Conservation (phyloP, 768 basidiomycete species). For the Hygrocybe punicea region DNA sequence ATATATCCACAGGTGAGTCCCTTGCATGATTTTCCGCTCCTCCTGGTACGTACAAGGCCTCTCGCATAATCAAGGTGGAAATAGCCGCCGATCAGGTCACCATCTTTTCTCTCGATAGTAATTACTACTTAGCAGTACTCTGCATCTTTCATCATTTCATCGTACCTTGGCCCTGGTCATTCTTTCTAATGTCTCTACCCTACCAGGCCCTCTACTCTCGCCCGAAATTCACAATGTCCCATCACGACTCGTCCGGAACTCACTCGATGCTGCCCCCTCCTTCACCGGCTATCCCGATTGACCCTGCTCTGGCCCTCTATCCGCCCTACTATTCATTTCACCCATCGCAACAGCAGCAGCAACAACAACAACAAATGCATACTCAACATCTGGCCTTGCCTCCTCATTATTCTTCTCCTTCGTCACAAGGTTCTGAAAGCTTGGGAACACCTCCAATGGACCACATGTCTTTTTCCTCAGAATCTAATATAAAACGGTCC, state of each 20-base stretch:
- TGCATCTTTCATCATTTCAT: no score
- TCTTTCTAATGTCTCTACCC: no score
- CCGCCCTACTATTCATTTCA: constrained; percentile 62
- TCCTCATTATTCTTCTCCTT: constrained; percentile 68
- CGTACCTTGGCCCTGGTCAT: no score
- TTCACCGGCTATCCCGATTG: constrained; percentile 62
- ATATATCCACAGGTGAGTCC: no score
- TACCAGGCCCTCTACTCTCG: no score
- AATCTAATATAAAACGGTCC: constrained; percentile 65
- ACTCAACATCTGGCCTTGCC: constrained; percentile 55
- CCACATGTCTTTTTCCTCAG: constrained; percentile 48
- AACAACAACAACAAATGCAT: constrained; percentile 36
- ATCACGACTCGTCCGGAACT: constrained; percentile 41
- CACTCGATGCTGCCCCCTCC: constrained; percentile 54
- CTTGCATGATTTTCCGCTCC: no score
- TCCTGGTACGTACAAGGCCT: no score
- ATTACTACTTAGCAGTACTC: no score
- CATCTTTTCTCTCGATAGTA: no score
- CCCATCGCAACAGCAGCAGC: constrained; percentile 46
- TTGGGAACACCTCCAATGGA: constrained; percentile 73
- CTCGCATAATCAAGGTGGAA: no score
- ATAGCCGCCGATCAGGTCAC: no score
- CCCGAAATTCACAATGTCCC: constrained; percentile 27
- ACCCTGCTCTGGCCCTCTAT: constrained; percentile 68
- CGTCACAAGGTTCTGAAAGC: constrained; percentile 74